phyloP scores from a whole-genome alignment of 148 eudicot genomes.

The Silene latifolia region DNA sequence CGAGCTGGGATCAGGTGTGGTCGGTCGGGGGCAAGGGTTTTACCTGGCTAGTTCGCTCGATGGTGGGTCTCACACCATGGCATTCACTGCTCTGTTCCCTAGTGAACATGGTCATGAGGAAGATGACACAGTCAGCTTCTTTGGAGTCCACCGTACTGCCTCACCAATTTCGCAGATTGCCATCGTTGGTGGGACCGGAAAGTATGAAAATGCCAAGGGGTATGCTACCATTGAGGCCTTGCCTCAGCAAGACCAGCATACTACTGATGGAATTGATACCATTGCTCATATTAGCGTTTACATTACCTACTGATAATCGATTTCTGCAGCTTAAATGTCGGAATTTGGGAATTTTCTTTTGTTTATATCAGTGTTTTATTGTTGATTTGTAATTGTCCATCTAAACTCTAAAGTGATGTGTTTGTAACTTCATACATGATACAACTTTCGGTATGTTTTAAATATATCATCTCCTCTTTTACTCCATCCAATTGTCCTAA shows the following conservation, averaged over 20 bases:
- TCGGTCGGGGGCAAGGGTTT: conserved; percentile 77
- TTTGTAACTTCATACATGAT: too few relatives aligned
- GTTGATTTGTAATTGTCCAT: too few relatives aligned
- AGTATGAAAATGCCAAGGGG: conserved; percentile 81
- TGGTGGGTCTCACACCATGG: conserved; percentile 84
- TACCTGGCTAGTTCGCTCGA: conserved; percentile 80
- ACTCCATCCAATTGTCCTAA: too few relatives aligned
- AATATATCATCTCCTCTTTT: too few relatives aligned
- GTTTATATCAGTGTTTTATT: too few relatives aligned
- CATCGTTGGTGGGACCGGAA: conserved; percentile 80
- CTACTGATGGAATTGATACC: conserved; percentile 88
- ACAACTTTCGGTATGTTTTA: too few relatives aligned
- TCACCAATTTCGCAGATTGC: conserved; percentile 66
- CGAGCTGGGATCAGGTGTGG: conserved; percentile 68
- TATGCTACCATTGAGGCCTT: conserved; percentile 77
- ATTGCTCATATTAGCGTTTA: conserved; percentile 66
- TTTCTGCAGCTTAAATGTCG: not conserved
- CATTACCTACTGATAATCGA: conserved; percentile 23
- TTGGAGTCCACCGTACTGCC: conserved; percentile 81
- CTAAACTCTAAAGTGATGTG: too few relatives aligned
- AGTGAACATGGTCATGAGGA: conserved; percentile 36
- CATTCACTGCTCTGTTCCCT: conserved; percentile 61
- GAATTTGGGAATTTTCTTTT: too few relatives aligned
- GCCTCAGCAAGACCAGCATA: conserved; percentile 75
- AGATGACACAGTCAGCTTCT: conserved; percentile 71